Base-by-base conservation (phyloP, 2,329 filamentous ascomycete genomes). In the Pseudogymnoascus sp. region DNA sequence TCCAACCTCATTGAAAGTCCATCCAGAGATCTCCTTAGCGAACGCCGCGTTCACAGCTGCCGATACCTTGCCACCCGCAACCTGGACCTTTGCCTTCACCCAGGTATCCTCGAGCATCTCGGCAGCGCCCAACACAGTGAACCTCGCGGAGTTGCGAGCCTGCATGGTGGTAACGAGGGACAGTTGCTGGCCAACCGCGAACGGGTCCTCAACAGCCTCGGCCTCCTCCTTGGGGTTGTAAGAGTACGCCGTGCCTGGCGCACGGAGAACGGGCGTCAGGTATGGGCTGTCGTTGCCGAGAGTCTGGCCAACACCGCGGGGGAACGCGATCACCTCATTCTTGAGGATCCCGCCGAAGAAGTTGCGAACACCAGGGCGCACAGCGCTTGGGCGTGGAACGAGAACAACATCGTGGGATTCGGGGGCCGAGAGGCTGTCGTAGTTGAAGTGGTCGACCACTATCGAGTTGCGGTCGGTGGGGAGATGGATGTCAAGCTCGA, bases 391-490 rank as follows among this genome's bases (percentile, higher is more conserved):
- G 36, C 84, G 80, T 45, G 89, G 84, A 60, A 97, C 78, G 31
- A 97, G 81, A 48, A 99, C 80, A 31, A 96, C 89, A 76, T 97
- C 91, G 76, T 99, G 94, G 72, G 86, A 84, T 66, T 97, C 92
- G 59, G 86, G 72, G 4, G 93, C 88, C 40, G 88, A 90, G 33
- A 83, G 69, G 62, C 82, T 80, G 72, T 97, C 93, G 77, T 94
- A 94, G 78, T 90, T 89, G 85, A 97, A 97, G 80, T 99, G 94
- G 76, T 97, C 94, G 65, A 97, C 87, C 5, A 96, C 88, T 63
- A 93, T 80, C 62, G 90, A 87, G 62, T 88, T 90, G 71, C 92
- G 90, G 76, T 96, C 93, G 36, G 85, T 77, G 39, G 94, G 90
- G n/a, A 97, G 84, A 67, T 87, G 81, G 71, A 99, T 89, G 72